Base-by-base conservation (phyloP, 2,329 filamentous ascomycete species). In the Apiospora kogelbergensis region DNA sequence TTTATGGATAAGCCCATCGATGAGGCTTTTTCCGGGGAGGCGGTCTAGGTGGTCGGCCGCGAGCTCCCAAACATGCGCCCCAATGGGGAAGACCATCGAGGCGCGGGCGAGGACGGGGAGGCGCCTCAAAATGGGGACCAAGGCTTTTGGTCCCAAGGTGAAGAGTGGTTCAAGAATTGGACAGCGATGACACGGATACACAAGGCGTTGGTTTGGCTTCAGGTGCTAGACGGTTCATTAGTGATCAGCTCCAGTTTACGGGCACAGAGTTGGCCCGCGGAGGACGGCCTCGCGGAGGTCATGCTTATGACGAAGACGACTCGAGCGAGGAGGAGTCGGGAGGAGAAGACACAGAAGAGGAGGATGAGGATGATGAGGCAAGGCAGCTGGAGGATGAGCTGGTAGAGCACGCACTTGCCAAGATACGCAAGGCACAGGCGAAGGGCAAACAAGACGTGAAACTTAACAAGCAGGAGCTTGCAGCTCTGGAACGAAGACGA, bases 1-100 rank as follows among this genome's bases (percentile, higher is more conserved):
- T 90, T 98, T 80, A 91, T 98, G 92, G 95, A 98, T 81, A 98
- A 97, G 89, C 95, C 95, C 70, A 97, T 98, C 86, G 96, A 98
- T 91, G 95, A 97, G 95, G 95, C 95, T 98, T 99, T 99, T 98
- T 98, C 95, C 88, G 96, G 97, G 95, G 96, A 99, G 95, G 95
- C 96, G 95, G 96, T 99, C 93, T 99, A 98, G 91, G 89, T 97
- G 95, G 95, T 98, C 96, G 95, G 94, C 95, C 95, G 96, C 96
- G 92, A 96, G 92, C 95, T 97, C 95, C 95, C 89, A 87, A 91
- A 90, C 84, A 83, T 88, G 91, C 92, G 94, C 94, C 95, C 93
- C 91, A 86, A 89, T 95, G 93, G 95, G 95, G 95, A 98, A 98
- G 95, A 98, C 94, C 94, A 96, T 93, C 93, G 88, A 92, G 93